A percentile compares a stretch with the other conserved stretches of the same genome.
These are phyloP conservation scores for Geranomyces variabilis DNA, from an alignment of 192 early-diverging fungal genomes.

Conservation along the genomic window DNA sequence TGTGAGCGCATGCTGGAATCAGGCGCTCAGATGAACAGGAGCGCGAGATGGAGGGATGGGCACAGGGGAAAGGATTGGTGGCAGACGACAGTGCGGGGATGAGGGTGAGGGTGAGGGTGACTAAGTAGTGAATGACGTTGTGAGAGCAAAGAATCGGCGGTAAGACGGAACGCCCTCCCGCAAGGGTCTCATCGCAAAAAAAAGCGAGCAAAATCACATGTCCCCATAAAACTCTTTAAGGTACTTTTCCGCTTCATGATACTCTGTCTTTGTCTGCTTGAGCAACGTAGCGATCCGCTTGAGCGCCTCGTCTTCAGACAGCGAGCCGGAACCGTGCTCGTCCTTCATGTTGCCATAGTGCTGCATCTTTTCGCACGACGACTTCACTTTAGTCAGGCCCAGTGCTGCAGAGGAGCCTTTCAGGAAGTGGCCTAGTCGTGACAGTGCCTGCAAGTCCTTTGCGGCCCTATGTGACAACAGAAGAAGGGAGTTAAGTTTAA, in stretches of 20 bases:
- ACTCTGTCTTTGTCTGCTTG: constrained; percentile 66
- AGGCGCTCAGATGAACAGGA: too few relatives aligned
- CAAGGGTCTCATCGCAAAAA: too few relatives aligned
- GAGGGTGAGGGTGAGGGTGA: too few relatives aligned
- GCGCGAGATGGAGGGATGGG: too few relatives aligned
- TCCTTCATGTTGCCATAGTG: constrained; percentile 67
- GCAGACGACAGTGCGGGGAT: too few relatives aligned
- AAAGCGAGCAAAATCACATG: too few relatives aligned
- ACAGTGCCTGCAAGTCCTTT: constrained; percentile 71
- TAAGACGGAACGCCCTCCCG: too few relatives aligned
- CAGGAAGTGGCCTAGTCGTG: constrained; percentile 85
- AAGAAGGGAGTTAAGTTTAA: background rate
- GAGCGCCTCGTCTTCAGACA: constrained; percentile 62
- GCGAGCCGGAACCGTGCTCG: constrained; percentile 40
- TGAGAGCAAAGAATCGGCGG: too few relatives aligned
- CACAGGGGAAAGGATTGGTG: too few relatives aligned
- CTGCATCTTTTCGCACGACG: constrained; percentile 88
- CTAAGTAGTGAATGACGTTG: too few relatives aligned
- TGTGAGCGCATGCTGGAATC: too few relatives aligned
- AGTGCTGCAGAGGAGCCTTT: constrained; percentile 90
- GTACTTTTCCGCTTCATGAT: constrained; percentile 70
- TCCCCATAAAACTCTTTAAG: constrained; percentile 67
- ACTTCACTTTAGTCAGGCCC: constrained; percentile 77
- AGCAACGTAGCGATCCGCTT: constrained; percentile 58
- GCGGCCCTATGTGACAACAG: background rate